Evolutionary conservation across 106 monocot species (phyloP).

Genomic region (Alisma plantagoaquatica): DNA sequence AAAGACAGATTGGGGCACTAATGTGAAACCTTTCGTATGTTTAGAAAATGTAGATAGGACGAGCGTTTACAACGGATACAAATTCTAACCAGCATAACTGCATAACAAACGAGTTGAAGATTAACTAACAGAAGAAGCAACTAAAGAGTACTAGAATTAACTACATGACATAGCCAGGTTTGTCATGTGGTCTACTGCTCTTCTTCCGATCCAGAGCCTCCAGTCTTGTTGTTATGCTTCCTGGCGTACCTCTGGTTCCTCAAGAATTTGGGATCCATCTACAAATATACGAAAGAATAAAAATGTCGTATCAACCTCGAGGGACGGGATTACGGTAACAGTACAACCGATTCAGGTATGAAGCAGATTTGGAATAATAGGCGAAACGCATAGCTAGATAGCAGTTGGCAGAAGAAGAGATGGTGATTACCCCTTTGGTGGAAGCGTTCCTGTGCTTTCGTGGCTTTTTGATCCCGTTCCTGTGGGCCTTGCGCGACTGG

Average conservation of each 20-base stretch:
- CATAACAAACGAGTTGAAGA: no score
- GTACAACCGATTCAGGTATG: no score
- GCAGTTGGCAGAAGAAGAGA: neutral
- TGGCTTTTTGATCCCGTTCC: constrained; percentile 27
- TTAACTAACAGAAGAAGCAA: no score
- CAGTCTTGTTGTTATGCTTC: constrained; percentile 33
- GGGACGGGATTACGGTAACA: no score
- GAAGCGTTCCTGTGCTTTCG: constrained; percentile 16
- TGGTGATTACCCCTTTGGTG: constrained; percentile 17
- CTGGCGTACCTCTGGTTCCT: constrained; percentile 41
- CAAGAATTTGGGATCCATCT: constrained; percentile 39
- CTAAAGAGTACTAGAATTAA: neutral
- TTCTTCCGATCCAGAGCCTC: constrained; percentile 11
- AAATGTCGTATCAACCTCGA: neutral
- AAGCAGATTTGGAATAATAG: neutral
- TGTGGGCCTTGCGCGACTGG: constrained; percentile 25
- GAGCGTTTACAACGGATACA: no score
- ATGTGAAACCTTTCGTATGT: no score
- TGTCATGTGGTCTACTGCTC: no score
- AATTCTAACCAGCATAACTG: no score
- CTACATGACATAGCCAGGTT: no score
- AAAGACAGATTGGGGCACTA: no score
- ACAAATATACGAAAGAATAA: neutral
- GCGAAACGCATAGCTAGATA: neutral
- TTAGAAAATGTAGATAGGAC: no score